phyloP scores from a whole-genome alignment of 768 basidiomycete species.

The Mycena crocata region DNA sequence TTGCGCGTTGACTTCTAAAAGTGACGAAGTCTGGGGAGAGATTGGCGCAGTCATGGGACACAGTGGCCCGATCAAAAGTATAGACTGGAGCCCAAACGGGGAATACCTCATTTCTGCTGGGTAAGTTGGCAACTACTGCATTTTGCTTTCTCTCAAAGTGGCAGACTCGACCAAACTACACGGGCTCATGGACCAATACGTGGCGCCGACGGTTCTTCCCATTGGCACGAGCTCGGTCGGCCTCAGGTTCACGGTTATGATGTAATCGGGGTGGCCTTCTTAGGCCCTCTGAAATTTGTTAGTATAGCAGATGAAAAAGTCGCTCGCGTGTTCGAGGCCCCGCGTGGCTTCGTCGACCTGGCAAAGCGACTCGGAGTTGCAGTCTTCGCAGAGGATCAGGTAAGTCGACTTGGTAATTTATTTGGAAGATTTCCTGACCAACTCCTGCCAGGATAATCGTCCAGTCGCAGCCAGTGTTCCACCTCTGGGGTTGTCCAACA shows the following conservation, averaged over 20 bases:
- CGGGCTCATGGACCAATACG: slow-evolving; percentile 81
- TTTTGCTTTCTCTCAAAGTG: slow-evolving; percentile 6
- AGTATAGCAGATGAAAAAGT: slow-evolving; percentile 98
- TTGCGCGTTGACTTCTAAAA: slow-evolving; percentile 42
- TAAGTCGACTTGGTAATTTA: slow-evolving; percentile 40
- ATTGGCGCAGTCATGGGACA: slow-evolving; percentile 89
- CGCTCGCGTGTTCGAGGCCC: slow-evolving; percentile 92
- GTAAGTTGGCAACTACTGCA: slow-evolving; percentile 54
- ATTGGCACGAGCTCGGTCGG: slow-evolving; percentile 90
- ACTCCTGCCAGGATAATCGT: slow-evolving; percentile 58
- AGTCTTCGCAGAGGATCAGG: slow-evolving; percentile 62
- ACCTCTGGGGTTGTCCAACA: slow-evolving; percentile 94
- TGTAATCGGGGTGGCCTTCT: slow-evolving; percentile 81
- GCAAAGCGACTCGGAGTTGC: slow-evolving; percentile 64
- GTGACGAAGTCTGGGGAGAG: slow-evolving; percentile 75
- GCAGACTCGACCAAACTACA: slow-evolving; percentile 90
- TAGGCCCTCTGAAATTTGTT: slow-evolving; percentile 81
- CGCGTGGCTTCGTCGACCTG: slow-evolving; percentile 78
- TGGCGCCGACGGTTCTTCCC: slow-evolving; percentile 22
- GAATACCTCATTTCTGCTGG: slow-evolving; percentile 89
- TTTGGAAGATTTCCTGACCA: slow-evolving; percentile 13
- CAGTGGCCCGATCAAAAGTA: slow-evolving; percentile 77
- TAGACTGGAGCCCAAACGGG: slow-evolving; percentile 90
- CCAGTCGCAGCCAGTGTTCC: slow-evolving; percentile 91
- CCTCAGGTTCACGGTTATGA: slow-evolving; percentile 99